Evolutionary conservation across 2,329 filamentous ascomycete genomes (phyloP), one percentile per base, ranked within the genome.

Genomic region (Aphanocladium album): DNA sequence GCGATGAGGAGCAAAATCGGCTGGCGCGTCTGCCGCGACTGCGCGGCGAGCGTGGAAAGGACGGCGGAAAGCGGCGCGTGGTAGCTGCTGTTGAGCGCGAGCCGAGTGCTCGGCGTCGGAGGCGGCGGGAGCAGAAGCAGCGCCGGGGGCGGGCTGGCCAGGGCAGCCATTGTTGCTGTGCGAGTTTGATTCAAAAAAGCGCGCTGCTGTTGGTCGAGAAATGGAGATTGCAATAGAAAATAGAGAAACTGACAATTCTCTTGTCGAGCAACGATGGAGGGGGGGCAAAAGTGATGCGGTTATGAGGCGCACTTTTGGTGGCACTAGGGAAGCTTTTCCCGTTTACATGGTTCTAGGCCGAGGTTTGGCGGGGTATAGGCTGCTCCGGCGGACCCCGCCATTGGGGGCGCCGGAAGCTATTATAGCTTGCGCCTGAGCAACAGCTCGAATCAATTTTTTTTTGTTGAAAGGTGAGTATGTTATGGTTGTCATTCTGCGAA

Each of bases 71-170:
- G 71, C 2, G 86, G 74, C n/a, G 80, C 77, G 37, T 80, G 79
- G 70, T 90, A 90, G 47, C 84, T 83, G 33, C 81, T 80, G 62
- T 77, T 79, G 63, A 91, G 76, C 1, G 80, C 71, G 12, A 75
- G 69, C 50, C 79, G 76, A 16, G 76, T 79, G 53, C 80, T 75
- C 9, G 85, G 83, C 33, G 87, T 86, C 53, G 87, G 85, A 47
- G 82, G 79, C 19, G 89, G 83, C 57, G 91, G 77, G 17, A 91
- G 78, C 39, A 91, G 79, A 25, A 88, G 77, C 53, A 82, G 83
- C 3, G 80, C 77, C 21, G 61, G 56, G 5, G 50, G 52, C 16
- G 46, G 35, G 23, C 27, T 16, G 12, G 43, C 11, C 6, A 21
- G 21, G n/a, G 56, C 35, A 33, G 56, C 35, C 56, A 58, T 58